Percentiles rank a stretch among this genome's conserved stretches.
Conservation (phyloP, 345 rosid genomes). For the Orychophragmus violaceus region DNA sequence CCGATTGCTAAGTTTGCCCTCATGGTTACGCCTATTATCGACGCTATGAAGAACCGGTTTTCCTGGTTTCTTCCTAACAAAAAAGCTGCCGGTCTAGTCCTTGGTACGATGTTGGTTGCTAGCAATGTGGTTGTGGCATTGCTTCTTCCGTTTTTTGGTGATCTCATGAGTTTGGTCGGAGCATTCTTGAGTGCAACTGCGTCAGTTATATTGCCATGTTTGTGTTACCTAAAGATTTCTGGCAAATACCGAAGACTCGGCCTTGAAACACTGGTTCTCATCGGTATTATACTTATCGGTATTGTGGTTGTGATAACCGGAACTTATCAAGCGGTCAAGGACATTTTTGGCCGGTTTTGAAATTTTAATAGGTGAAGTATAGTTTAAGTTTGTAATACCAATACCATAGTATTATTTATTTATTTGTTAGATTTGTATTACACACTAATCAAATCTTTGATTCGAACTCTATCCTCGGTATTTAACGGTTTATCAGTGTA, state of each 20-base stretch:
- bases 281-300: background rate
- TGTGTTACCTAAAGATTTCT: background rate
- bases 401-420: background rate
- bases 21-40: constrained; percentile 50
- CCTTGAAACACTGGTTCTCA: background rate
- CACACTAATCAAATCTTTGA: constrained; percentile 37
- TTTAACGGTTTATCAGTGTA: constrained; percentile 27
- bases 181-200: background rate
- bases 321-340: background rate
- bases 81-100: constrained; percentile 18
- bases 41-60: constrained; percentile 32
- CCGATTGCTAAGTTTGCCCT: constrained; percentile 60
- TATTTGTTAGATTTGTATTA: constrained; percentile 14
- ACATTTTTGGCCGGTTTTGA: background rate
- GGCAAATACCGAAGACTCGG: background rate
- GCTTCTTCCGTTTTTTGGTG: constrained; percentile 33
- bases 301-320: background rate
- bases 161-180: background rate
- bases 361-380: background rate
- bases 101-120: constrained; percentile 38
- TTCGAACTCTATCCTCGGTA: constrained; percentile 20
- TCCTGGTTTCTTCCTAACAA: constrained; percentile 31
- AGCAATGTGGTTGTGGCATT: constrained; percentile 49
- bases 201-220: background rate
- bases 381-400: background rate